Base-by-base conservation (phyloP, 2,329 filamentous ascomycete species). In the Orbilia brochopaga region DNA sequence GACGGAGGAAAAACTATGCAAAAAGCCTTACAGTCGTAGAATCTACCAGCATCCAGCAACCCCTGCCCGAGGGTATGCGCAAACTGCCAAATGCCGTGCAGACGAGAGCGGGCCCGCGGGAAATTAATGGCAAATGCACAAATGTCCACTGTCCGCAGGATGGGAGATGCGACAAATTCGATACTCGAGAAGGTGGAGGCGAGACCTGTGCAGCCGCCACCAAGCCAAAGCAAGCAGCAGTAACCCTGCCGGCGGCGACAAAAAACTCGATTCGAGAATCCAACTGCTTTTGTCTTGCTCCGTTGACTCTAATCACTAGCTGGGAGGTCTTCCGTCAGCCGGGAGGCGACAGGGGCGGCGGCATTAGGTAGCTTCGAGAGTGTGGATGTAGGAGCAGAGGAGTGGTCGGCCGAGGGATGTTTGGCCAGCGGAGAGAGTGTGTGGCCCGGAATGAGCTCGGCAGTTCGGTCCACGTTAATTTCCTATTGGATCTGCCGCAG, bases 91-190 rank as follows among this genome's bases (percentile, higher is more conserved):
- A 32, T 32, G 27, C 27, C 27, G 27, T 32, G 27, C 27, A 32
- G 27, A 8, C 27, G 8, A 32, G 8, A 8, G 8, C 27, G 8
- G 27, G 27, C 27, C 27, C 27, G 4, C 27, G 4, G 23, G 17
- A 35, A 44, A 50, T n/a, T n/a, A 48, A 69, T 62, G 58, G 53
- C 44, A 50, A 69, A 58, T 6, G 13, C 21, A 35, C n/a, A 24
- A 54, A 51, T 62, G 32, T 63, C 53, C 44, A 40, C 46, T 69
- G 58, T 37, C 11, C 24, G 53, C 48, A 27, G 53, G 58, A 62
- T 58, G 58, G 65, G 53, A 17, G 52, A 53, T 54, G 52, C 37
- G 44, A 40, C 30, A 62, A 69, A 69, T 69, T 61, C 64, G 57
- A 69, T 53, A 56, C 21, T 69, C 44, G 37, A 8, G 23, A 32